These are phyloP conservation scores for Sordariomycetes sp. DNA, from an alignment of 2,329 filamentous ascomycete species.

Conservation along the genomic window DNA sequence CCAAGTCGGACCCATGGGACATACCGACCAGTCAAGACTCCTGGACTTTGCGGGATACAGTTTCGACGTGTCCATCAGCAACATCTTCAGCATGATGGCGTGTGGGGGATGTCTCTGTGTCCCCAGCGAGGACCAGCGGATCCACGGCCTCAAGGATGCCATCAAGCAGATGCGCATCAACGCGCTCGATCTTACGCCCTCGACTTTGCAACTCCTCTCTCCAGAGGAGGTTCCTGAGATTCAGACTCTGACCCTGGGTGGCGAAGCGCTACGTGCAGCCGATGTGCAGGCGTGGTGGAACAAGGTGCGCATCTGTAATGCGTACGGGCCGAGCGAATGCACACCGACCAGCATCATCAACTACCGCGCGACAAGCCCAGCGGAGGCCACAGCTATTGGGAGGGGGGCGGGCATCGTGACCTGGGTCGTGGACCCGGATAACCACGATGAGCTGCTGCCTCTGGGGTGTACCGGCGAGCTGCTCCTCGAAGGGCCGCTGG, in stretches of 20 bases:
- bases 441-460: conserved; percentile 14
- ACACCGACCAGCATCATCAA: not conserved
- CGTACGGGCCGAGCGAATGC: conserved; percentile 34
- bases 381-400: not conserved
- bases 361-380: not conserved
- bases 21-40: no score
- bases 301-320: conserved; percentile 34
- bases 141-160: conserved; percentile 37
- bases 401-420: not conserved
- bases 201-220: conserved; percentile 34
- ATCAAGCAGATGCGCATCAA: conserved; percentile 32
- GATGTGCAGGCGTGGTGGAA: conserved; percentile 34
- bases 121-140: conserved; percentile 39
- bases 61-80: not conserved
- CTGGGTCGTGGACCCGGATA: conserved; percentile 17
- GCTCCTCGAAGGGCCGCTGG: conserved; percentile 29
- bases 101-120: conserved; percentile 28
- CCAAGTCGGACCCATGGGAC: no score
- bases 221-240: conserved; percentile 32
- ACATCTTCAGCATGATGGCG: not conserved
- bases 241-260: conserved; percentile 35
- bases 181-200: conserved; percentile 39
- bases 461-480: conserved; percentile 20
- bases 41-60: not conserved
- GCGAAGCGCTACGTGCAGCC: conserved; percentile 36